Evolutionary conservation across 257 asterid species (phyloP).

Genomic region (Sherardia arvensis): DNA sequence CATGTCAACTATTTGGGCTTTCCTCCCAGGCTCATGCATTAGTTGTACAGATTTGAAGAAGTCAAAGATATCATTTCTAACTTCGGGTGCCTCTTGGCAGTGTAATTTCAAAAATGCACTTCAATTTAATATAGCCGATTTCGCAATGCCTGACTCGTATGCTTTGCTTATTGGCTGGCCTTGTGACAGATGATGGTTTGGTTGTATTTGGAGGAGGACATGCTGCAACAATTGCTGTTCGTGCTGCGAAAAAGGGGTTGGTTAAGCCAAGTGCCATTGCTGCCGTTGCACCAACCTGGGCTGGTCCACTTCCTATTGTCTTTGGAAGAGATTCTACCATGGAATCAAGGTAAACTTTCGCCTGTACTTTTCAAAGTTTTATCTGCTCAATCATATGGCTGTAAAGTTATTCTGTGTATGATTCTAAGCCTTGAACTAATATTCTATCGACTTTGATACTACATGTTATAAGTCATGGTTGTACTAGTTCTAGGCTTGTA

Average conservation of each 20-base stretch:
- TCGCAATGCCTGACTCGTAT: neutral
- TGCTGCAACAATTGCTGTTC: constrained; percentile 86
- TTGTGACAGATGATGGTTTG: constrained; percentile 48
- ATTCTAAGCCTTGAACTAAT: too few species aligned
- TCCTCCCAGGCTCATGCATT: neutral
- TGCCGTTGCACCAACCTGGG: constrained; percentile 97
- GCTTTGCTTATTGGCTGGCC: constrained; percentile 12
- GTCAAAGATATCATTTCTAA: neutral
- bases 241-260: constrained; percentile 68
- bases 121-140: too few species aligned
- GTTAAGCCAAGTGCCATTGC: constrained; percentile 82
- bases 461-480: too few species aligned
- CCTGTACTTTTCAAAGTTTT: neutral
- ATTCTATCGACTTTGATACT: too few species aligned
- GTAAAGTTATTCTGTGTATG: neutral
- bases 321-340: constrained; percentile 81
- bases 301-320: constrained; percentile 93
- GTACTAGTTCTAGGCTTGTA: too few species aligned
- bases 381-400: neutral
- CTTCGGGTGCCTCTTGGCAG: neutral
- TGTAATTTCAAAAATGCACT: too few species aligned
- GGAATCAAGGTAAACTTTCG: constrained; percentile 57
- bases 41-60: neutral
- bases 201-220: constrained; percentile 94
- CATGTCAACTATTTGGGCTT: neutral